Base-by-base conservation (phyloP, 2,329 filamentous ascomycete species). In the Cladophialophora exuberans region DNA sequence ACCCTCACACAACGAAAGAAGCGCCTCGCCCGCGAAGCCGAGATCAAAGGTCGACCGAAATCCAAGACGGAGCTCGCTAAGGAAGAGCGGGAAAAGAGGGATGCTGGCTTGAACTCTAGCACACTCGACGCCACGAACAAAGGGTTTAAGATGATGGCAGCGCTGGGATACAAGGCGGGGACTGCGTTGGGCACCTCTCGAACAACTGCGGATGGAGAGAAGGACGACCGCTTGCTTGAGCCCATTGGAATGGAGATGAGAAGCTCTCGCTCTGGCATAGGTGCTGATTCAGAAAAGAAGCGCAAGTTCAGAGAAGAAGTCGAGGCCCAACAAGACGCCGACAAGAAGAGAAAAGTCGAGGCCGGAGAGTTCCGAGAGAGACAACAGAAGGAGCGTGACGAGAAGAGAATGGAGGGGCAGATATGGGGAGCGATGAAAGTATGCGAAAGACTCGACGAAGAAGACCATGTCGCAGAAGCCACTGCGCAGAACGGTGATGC, bases 141-240 rank as follows among this genome's bases (percentile, higher is more conserved):
- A 69, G 94, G 93, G 1, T 84, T 95, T 59, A 85, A 89, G 62
- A 97, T 99, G 90, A 96, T 99, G 92, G 87, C 90, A 18, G 93
- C 90, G 72, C 89, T 99, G 80, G 94, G 94, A 1, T 99, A 95
- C 75, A 87, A 84, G 54, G 78, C 83, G 17, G 91, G 92, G 20
- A 84, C 83, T 30, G 81, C 85, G 0, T 76, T 97, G 2, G 94
- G 94, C 1, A 84, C 82, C 63, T 76, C 78, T n/a, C 73, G 74
- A 6, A 72, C 73, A 22, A 65, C 64, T 10, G 65, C 66, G 6
- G 56, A 54, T 7, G 57, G 55, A 31, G 62, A 46, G 25, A 55
- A 65, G 61, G 64, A 64, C 36, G 63, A 73, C 44, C 75, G 75
- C 4, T 73, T 80, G 33, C 78, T 83, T 2, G 89, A 95, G 69